Percentiles rank a stretch among this genome's conserved stretches.
phyloP scores from a whole-genome alignment of 1,139 yeast genomes.

The Pichia sp. region DNA sequence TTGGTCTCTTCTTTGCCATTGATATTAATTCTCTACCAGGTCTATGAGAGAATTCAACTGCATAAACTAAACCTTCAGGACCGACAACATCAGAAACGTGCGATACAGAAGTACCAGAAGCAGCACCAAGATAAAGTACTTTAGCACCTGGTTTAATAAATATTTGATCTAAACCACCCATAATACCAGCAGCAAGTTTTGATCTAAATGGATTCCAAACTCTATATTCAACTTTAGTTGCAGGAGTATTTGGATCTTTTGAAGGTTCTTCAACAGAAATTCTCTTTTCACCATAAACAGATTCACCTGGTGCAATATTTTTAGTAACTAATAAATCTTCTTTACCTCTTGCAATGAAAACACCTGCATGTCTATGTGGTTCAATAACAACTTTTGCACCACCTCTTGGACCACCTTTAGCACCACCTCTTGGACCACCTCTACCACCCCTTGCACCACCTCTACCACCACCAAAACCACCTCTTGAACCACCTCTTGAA shows the following conservation, averaged over 20 bases:
- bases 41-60: constrained; percentile 98
- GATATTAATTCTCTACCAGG: constrained; percentile 98
- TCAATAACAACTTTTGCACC: constrained; percentile 96
- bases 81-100: constrained; percentile 98
- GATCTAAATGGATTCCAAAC: constrained; percentile 99
- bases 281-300: constrained; percentile 97
- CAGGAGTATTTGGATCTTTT: constrained; percentile 77
- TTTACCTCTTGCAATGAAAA: constrained; percentile 98
- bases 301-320: constrained; percentile 96
- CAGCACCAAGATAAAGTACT: constrained; percentile 97
- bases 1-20: constrained; percentile 99
- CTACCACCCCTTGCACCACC: constrained; percentile 54
- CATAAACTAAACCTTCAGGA: constrained; percentile 97
- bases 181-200: constrained; percentile 98
- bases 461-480: constrained; percentile 52
- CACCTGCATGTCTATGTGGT: constrained; percentile 98
- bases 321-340: constrained; percentile 96
- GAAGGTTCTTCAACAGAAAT: constrained; percentile 88
- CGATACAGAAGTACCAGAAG: constrained; percentile 97
- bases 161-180: constrained; percentile 98
- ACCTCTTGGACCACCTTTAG: constrained; percentile 57
- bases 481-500: constrained; percentile 44
- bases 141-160: constrained; percentile 97
- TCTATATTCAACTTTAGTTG: constrained; percentile 96
- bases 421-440: constrained; percentile 66